Base-by-base conservation (phyloP, 305 asterid genomes). In the Plantago rigida region DNA sequence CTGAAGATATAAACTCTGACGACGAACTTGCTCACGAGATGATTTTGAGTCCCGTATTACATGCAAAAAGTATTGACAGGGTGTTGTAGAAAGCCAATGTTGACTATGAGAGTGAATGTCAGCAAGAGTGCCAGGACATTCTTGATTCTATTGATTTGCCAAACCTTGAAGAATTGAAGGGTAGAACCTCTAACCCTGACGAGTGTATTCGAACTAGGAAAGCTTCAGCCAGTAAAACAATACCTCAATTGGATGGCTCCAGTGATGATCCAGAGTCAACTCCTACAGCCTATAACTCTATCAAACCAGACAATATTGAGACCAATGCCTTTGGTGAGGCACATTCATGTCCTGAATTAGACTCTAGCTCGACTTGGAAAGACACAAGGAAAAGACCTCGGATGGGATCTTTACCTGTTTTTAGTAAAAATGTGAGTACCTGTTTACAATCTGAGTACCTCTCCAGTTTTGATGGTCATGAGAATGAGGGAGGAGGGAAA, bases 91-190 rank as follows among this genome's bases (percentile, higher is more conserved):
- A 74, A 79, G 97, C 97, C 73, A 84, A 73, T 73, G 64, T 74
- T 45, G 99, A 80, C 73, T 87, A 82, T 42, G 90, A 82, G 83
- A 83, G 77, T 81, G 92, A 81, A 72, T 89, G 96, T 70, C 99
- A 89, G 80, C 89, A 81, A 79, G 97, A 92, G 83, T 89, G 97
- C 79, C 96, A 85, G 78, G 99, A 92, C 80, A 92, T 92, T 75
- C 99, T 92, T 64, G 97, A 89, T 81, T 84, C 97, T 64, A 70
- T 92, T 68, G 87, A 77, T 73, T 55, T 72, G 66, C 50, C 61
- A 58, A 61, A 72, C 65, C 62, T 52, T 66, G 92, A 87, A 76
- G 89, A 73, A 62, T 73, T 62, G 28, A 64, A 68, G 24, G 74
- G 65, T 65, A 78, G 75, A 50, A 61, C 69, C 44, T 63, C 73